phyloP scores from a whole-genome alignment of 306 rosid species.

The Arachis hypogaea region DNA sequence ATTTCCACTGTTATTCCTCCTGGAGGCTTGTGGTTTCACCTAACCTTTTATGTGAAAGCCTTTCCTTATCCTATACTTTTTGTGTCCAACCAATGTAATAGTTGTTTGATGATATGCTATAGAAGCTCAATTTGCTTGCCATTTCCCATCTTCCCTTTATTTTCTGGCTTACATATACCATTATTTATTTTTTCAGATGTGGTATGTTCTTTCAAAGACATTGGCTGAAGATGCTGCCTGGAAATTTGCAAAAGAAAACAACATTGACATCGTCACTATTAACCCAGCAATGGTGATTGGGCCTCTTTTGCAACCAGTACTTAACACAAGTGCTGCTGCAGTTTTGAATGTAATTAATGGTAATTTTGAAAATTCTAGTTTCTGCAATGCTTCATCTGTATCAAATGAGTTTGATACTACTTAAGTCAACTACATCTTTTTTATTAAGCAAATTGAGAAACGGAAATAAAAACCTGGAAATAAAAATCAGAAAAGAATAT shows the following conservation, averaged over 20 bases:
- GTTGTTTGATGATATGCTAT: constrained; percentile 4
- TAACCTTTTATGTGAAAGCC: too few relatives aligned
- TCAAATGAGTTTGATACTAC: neutral
- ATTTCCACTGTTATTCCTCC: too few relatives aligned
- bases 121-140: constrained; percentile 11
- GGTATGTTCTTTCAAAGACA: constrained; percentile 86
- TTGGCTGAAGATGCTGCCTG: constrained; percentile 87
- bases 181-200: constrained; percentile 50
- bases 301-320: constrained; percentile 80
- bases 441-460: constrained; percentile 2
- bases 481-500: neutral
- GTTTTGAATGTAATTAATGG: constrained; percentile 62
- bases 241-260: constrained; percentile 72
- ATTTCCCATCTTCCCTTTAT: neutral
- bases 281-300: constrained; percentile 84
- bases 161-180: constrained; percentile 22
- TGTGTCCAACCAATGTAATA: too few relatives aligned
- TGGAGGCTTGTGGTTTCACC: too few relatives aligned
- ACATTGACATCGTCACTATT: constrained; percentile 71
- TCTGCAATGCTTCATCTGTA: constrained; percentile 13
- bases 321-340: constrained; percentile 67
- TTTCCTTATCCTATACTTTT: too few relatives aligned
- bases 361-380: constrained; percentile 34
- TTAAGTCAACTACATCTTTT: neutral
- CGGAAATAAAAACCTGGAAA: constrained; percentile 13